phyloP scores from a whole-genome alignment of 257 asterid species.

The Penstemon davidsonii region DNA sequence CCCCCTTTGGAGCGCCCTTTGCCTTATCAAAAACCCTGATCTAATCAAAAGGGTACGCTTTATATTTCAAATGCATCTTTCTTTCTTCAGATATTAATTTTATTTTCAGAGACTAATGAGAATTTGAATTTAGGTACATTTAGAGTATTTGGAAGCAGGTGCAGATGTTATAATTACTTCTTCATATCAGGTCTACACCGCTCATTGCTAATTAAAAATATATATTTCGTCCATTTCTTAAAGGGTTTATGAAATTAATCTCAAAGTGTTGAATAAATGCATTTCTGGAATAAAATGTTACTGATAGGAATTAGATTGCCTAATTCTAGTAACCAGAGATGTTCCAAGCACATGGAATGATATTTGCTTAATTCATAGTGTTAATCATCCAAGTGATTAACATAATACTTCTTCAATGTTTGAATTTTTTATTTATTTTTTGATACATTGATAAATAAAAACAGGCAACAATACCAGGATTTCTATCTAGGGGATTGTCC shows the following conservation, averaged over 20 bases:
- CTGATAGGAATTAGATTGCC: too few relatives aligned
- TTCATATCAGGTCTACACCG: conserved; percentile 85
- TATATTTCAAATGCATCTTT: background rate
- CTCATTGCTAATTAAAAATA: too few relatives aligned
- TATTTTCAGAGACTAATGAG: background rate
- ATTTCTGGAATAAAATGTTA: too few relatives aligned
- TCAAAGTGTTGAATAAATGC: too few relatives aligned
- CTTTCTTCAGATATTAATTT: background rate
- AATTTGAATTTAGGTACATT: conserved; percentile 51
- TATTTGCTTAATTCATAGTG: too few relatives aligned
- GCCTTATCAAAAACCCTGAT: conserved; percentile 63
- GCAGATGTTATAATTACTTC: conserved; percentile 71
- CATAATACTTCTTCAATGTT: background rate
- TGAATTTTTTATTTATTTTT: background rate
- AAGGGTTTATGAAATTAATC: too few relatives aligned
- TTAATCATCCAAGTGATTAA: too few relatives aligned
- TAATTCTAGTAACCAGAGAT: too few relatives aligned
- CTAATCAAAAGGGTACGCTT: conserved; percentile 54
- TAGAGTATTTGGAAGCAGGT: conserved; percentile 81
- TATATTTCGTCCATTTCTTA: too few relatives aligned
- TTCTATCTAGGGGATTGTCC: conserved; percentile 63
- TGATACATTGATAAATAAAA: conserved; percentile 1
- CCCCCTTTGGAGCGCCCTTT: conserved; percentile 87
- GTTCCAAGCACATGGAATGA: too few relatives aligned
- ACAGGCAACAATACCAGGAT: conserved; percentile 81